phyloP scores from a whole-genome alignment of 768 basidiomycete species.

The Boletus patriciae region DNA sequence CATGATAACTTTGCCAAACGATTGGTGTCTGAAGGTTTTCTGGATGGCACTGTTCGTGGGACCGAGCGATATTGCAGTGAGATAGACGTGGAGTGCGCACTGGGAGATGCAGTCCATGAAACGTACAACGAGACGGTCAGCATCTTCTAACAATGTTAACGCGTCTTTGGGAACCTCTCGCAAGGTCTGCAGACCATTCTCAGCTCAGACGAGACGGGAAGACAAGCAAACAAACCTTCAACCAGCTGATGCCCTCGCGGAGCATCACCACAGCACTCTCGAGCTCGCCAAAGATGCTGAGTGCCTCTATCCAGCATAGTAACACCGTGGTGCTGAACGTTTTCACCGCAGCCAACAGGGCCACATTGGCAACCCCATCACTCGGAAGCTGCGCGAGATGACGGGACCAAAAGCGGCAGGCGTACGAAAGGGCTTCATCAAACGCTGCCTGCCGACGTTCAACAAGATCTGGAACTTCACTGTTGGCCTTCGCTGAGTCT shows the following conservation, averaged over 20 bases:
- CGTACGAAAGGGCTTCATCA: slow-evolving; percentile 17
- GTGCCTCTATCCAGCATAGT: slow-evolving; percentile 18
- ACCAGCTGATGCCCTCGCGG: slow-evolving; percentile 12
- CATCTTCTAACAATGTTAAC: slow-evolving; percentile 15
- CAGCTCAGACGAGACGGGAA: neutral
- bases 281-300: slow-evolving; percentile 19
- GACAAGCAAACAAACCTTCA: slow-evolving; percentile 8
- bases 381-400: slow-evolving; percentile 15
- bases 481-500: slow-evolving; percentile 16
- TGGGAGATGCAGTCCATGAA: slow-evolving; percentile 22
- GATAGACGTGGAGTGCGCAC: slow-evolving; percentile 21
- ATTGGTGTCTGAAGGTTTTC: slow-evolving; percentile 11
- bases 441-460: slow-evolving; percentile 13
- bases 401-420: slow-evolving; percentile 22
- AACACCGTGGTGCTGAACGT: slow-evolving; percentile 14
- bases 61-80: slow-evolving; percentile 7
- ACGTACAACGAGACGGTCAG: slow-evolving; percentile 20
- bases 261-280: slow-evolving; percentile 19
- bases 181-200: slow-evolving; percentile 4
- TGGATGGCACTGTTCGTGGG: neutral
- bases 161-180: slow-evolving; percentile 4
- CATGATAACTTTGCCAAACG: neutral
- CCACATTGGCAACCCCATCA: slow-evolving; percentile 5
- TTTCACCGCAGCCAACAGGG: slow-evolving; percentile 8
- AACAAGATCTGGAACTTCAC: slow-evolving; percentile 16